Conservation (phyloP, 345 rosid genomes). For the Linum tenue region DNA sequence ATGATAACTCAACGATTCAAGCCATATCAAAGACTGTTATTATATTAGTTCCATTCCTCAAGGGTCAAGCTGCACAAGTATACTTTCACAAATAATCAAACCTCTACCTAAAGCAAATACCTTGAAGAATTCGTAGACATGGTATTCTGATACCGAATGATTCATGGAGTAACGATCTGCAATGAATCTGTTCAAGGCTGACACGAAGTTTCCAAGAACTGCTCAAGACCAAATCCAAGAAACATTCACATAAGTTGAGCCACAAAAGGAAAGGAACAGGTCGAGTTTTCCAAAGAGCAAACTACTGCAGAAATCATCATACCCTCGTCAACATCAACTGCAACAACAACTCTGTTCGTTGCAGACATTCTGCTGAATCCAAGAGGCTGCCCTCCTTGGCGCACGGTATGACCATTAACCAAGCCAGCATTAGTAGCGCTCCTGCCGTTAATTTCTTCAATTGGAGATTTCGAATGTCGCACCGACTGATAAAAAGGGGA, state of each 20-base stretch:
- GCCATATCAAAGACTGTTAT: too few relatives aligned
- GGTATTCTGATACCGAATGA: conserved; percentile 81
- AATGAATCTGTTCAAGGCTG: conserved; percentile 87
- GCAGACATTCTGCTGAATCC: conserved; percentile 29
- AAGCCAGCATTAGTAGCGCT: conserved; percentile 21
- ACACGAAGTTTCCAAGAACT: conserved; percentile 93
- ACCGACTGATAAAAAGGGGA: conserved; percentile 31
- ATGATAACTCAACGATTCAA: too few relatives aligned
- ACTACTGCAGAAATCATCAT: background rate
- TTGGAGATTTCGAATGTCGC: conserved; percentile 33
- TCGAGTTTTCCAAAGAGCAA: background rate
- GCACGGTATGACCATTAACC: conserved; percentile 32
- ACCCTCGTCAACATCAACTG: conserved; percentile 98
- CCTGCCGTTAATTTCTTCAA: conserved; percentile 22
- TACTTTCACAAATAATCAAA: too few relatives aligned
- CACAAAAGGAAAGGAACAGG: background rate
- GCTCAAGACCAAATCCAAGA: conserved; percentile 19
- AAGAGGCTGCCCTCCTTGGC: conserved; percentile 33
- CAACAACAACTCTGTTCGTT: conserved; percentile 58
- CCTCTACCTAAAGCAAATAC: conserved; percentile 24
- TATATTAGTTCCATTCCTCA: too few relatives aligned
- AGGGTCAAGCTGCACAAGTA: too few relatives aligned
- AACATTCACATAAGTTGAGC: conserved; percentile 5
- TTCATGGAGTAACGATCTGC: conserved; percentile 66
- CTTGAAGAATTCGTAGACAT: conserved; percentile 95